Percentiles rank a stretch among this genome's conserved stretches.
Evolutionary conservation across 2,329 filamentous ascomycete genomes (phyloP).

Genomic region (Monascus ruber): DNA sequence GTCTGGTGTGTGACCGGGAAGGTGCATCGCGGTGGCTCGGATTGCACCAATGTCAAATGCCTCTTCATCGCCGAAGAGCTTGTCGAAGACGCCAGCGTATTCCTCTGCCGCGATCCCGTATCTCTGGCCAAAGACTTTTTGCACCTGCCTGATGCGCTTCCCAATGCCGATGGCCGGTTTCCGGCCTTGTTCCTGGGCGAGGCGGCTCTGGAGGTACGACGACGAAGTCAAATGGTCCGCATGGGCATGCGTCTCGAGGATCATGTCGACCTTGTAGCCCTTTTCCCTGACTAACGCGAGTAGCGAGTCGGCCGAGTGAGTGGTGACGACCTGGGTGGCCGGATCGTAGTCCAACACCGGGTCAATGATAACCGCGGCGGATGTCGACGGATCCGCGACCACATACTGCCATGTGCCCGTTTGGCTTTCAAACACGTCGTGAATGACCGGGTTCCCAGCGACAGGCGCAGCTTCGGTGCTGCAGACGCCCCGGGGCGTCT

Average conservation of each 20-base stretch:
- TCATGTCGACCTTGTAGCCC: slow-evolving; percentile 35
- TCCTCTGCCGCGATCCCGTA: slow-evolving; percentile 40
- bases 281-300: slow-evolving; percentile 32
- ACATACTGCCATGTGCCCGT: slow-evolving; percentile 53
- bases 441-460: slow-evolving; percentile 12
- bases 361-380: slow-evolving; percentile 47
- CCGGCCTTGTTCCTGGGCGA: slow-evolving; percentile 24
- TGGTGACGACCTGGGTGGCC: slow-evolving; percentile 32
- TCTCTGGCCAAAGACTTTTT: slow-evolving; percentile 39
- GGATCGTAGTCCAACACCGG: slow-evolving; percentile 49
- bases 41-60: slow-evolving; percentile 42
- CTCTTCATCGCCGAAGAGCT: slow-evolving; percentile 46
- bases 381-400: slow-evolving; percentile 43
- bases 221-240: slow-evolving; percentile 50
- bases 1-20: slow-evolving; percentile 54
- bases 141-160: slow-evolving; percentile 44
- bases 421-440: slow-evolving; percentile 24
- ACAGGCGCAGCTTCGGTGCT: no score
- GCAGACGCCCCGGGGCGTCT: no score
- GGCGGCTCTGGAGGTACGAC: slow-evolving; percentile 42
- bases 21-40: slow-evolving; percentile 40
- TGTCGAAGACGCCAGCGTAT: slow-evolving; percentile 40
- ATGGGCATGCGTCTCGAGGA: slow-evolving; percentile 52
- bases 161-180: slow-evolving; percentile 46
- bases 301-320: slow-evolving; percentile 40